A percentile compares a stretch with the other conserved stretches of the same genome.
Conservation (phyloP, 179 eudicot species). For the Vitellaria paradoxa region DNA sequence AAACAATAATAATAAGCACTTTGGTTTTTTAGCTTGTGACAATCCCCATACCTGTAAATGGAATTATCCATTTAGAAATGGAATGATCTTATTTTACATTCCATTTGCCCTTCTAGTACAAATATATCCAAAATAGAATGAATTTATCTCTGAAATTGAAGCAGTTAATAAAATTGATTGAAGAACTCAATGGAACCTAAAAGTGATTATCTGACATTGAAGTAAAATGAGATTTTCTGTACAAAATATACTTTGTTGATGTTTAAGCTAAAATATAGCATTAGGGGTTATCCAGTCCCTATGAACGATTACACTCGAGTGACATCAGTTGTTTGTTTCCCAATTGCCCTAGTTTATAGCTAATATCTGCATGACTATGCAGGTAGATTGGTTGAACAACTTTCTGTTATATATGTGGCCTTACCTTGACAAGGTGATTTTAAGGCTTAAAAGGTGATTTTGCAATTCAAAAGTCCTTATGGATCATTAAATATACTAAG, state of each 20-base stretch:
- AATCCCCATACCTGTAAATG: too few species aligned
- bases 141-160: background rate
- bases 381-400: constrained; percentile 94
- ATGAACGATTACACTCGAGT: background rate
- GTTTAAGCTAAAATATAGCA: too few species aligned
- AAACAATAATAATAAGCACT: too few species aligned
- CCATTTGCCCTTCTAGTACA: too few species aligned
- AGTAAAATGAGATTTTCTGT: too few species aligned
- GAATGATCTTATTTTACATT: background rate
- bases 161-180: too few species aligned
- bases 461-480: too few species aligned
- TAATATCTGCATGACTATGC: constrained; percentile 14
- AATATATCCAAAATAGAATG: background rate
- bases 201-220: too few species aligned
- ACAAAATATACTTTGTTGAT: too few species aligned
- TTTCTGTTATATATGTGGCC: constrained; percentile 76
- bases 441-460: background rate
- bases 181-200: too few species aligned
- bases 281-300: too few species aligned
- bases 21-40: too few species aligned
- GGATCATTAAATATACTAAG: background rate
- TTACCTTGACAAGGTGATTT: constrained; percentile 75
- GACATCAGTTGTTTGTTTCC: background rate
- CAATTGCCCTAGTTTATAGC: background rate
- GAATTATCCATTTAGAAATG: background rate